phyloP scores from a whole-genome alignment of 2,329 filamentous ascomycete species.

The Raffaelea arxii region DNA sequence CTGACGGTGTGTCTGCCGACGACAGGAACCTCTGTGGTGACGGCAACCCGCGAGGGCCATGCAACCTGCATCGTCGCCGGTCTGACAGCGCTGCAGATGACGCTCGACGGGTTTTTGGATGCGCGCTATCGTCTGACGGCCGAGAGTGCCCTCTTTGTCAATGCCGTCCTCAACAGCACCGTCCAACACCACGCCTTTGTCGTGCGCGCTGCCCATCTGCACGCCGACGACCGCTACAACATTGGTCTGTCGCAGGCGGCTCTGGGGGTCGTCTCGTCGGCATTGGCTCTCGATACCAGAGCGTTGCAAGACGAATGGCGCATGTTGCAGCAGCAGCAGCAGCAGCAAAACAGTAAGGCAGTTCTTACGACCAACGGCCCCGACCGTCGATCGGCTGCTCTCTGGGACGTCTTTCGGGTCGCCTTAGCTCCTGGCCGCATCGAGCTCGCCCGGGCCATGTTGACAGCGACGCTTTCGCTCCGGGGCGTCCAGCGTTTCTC shows the following conservation, averaged over 20 bases:
- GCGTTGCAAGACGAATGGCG: constrained; percentile 60
- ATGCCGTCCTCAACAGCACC: constrained; percentile 56
- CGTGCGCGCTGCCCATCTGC: constrained; percentile 39
- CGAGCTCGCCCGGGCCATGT: constrained; percentile 63
- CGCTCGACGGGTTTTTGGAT: constrained; percentile 43
- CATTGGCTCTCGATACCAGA: constrained; percentile 61
- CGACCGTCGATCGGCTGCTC: constrained; percentile 58
- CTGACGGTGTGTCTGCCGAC: constrained; percentile 57
- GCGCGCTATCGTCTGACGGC: constrained; percentile 29
- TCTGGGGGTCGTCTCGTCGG: constrained; percentile 55
- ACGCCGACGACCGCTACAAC: constrained; percentile 32
- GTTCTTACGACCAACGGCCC: constrained; percentile 55
- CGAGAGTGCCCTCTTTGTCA: constrained; percentile 43
- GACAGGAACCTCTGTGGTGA: constrained; percentile 30
- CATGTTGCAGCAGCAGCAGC: constrained; percentile 51
- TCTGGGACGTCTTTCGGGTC: constrained; percentile 70
- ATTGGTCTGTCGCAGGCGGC: constrained; percentile 44
- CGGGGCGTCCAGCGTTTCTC: constrained; percentile 68
- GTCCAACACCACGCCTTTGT: constrained; percentile 54
- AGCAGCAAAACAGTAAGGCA: too few relatives aligned
- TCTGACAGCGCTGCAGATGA: constrained; percentile 48
- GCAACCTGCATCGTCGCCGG: constrained; percentile 55
- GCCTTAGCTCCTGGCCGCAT: constrained; percentile 57
- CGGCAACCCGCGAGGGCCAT: constrained; percentile 45
- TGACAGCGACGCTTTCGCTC: constrained; percentile 61